A percentile compares a stretch with the other conserved stretches of the same genome.
Conservation (phyloP, 331 rosid genomes). For the Malus hybrid region DNA sequence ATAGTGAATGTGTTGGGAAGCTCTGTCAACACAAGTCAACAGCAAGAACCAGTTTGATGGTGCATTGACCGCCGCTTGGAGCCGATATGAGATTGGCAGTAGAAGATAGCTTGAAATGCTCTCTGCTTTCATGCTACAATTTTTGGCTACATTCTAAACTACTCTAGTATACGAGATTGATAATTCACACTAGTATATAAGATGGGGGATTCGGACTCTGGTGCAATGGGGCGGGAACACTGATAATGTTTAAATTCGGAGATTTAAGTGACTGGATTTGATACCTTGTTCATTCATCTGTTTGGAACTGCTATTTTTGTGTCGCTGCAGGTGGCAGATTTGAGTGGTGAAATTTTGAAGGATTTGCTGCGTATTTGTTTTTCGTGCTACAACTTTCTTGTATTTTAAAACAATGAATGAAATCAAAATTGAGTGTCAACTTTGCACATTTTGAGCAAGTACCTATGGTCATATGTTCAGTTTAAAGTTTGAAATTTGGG, state of each 20-base stretch:
- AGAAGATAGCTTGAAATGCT: slow-evolving; percentile 15
- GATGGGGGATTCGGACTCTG: too few relatives aligned
- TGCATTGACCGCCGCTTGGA: slow-evolving; percentile 33
- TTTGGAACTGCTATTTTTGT: too few relatives aligned
- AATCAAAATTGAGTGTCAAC: too few relatives aligned
- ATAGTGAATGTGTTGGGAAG: not conserved
- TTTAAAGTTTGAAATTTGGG: too few relatives aligned
- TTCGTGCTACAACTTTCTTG: not conserved
- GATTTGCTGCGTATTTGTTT: too few relatives aligned
- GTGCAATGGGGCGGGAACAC: not conserved
- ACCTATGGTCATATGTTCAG: too few relatives aligned
- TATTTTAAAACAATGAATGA: too few relatives aligned
- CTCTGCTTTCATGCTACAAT: slow-evolving; percentile 11
- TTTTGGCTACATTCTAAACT: slow-evolving; percentile 4
- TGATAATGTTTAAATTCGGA: not conserved
- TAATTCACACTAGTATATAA: too few relatives aligned
- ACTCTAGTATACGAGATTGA: too few relatives aligned
- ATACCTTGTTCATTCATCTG: not conserved
- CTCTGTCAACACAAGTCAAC: slow-evolving; percentile 20
- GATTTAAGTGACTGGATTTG: not conserved
- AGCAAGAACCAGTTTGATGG: slow-evolving; percentile 14
- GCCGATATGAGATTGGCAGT: slow-evolving; percentile 8
- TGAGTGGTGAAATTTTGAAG: not conserved
- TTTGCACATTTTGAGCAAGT: too few relatives aligned
- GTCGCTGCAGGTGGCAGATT: not conserved